These are phyloP conservation scores for Drechslerella coelobrocha DNA, from an alignment of 2,329 filamentous ascomycete species.

Conservation along the genomic window DNA sequence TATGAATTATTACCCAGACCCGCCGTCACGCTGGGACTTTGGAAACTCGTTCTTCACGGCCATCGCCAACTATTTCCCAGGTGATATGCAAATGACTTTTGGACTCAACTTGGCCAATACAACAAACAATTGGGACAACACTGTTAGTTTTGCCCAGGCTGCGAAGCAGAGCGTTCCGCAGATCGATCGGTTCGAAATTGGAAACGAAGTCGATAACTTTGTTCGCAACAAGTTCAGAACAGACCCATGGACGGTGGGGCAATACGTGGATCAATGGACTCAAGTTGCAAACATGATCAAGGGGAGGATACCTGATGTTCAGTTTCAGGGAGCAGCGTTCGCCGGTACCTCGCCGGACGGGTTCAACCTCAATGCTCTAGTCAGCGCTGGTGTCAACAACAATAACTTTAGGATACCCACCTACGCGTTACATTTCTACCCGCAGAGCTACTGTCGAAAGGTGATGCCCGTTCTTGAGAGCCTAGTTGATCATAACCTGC, in stretches of 20 bases:
- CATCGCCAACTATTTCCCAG: conserved; percentile 30
- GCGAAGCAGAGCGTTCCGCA: conserved; percentile 30
- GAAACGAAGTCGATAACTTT: conserved; percentile 42
- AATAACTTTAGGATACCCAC: conserved; percentile 28
- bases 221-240: conserved; percentile 16
- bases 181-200: conserved; percentile 29
- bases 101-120: conserved; percentile 37
- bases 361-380: conserved; percentile 12
- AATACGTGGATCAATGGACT: conserved; percentile 29
- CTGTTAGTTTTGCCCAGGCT: conserved; percentile 28
- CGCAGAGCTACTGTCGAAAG: conserved; percentile 29
- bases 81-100: conserved; percentile 34
- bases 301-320: conserved; percentile 8
- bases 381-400: conserved; percentile 19
- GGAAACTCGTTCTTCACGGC: conserved; percentile 16
- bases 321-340: conserved; percentile 31
- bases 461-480: conserved; percentile 12
- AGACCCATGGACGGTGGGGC: conserved; percentile 6
- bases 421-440: conserved; percentile 38
- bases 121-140: conserved; percentile 33
- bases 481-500: conserved; percentile 18
- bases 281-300: conserved; percentile 20
- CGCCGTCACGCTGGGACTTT: conserved; percentile 11
- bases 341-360: conserved; percentile 7
- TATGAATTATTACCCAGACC: neutral